Evolutionary conservation across 495 filamentous ascomycete genomes (phyloP), one percentile per base, ranked within the genome.

Genomic region (Penicillium verhagenii): DNA sequence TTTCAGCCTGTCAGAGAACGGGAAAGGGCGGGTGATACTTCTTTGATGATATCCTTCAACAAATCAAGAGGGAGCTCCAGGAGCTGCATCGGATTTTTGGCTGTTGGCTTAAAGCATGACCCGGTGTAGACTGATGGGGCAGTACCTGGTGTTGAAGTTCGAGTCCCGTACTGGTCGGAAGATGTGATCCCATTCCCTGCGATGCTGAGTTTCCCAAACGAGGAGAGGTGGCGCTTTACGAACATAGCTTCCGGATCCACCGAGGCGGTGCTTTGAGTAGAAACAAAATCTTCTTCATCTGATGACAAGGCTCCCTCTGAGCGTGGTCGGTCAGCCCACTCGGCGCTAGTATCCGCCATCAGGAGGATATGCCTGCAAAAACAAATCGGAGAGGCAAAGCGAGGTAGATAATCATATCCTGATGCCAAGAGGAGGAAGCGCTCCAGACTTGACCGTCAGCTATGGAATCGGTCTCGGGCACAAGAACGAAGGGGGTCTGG

Each of bases 1-100:
- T 54, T 25, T 23, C 18, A 11, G 43, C 50, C n/a, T 28, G n/a
- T 46, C 19, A 45, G 21, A 39, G 19, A 52, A 16, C 6, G 6
- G 16, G 13, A 1, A 9, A 40, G 16, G 29, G 48, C 21, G 28
- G 3, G n/a, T 21, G 77, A 64, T 74, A 88, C 93, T 83, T 96
- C 88, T 72, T 92, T 93, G 49, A 96, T 83, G 52, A 97, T 93
- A 57, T 92, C 81, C 58, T 89, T 89, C 48, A 97, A 69, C 18
- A 96, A 82, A 69, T 97, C 93, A 54, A 95, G 73, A 1, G 93
- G 93, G 10, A 97, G 79, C 58, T 96, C 88, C 7, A 96, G 76
- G 25, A 97, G 76, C 16, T 77, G 75, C 26, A 86, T 62, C 16
- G 76, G 77, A 21, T 63, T 67, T 13, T 64, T 67, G 37, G 50